Conservation (phyloP, 164 flowering plant species). For the Tetrastigma voinierianum region DNA sequence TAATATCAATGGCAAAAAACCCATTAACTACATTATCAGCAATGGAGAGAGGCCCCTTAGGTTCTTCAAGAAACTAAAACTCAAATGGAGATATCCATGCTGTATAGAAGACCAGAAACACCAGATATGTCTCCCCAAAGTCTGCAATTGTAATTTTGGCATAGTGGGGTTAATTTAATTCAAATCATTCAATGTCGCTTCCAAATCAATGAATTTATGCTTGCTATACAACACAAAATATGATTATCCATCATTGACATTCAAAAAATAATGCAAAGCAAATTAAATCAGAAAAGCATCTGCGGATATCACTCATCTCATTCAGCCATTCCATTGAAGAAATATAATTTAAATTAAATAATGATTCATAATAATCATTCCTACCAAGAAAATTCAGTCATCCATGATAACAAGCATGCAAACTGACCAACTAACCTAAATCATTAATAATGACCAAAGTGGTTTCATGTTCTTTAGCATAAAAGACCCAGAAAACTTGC, state of each 20-base stretch:
- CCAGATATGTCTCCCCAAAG: conserved; percentile 48
- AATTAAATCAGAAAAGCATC: too few species aligned
- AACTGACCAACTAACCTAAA: too few species aligned
- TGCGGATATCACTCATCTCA: too few species aligned
- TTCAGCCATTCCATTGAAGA: too few species aligned
- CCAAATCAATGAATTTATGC: background rate
- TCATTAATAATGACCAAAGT: too few species aligned
- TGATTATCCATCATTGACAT: background rate
- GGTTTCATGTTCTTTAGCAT: too few species aligned
- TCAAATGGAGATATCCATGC: conserved; percentile 77
- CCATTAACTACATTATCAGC: conserved; percentile 57
- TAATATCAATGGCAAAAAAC: conserved; percentile 56
- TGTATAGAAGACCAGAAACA: conserved; percentile 55
- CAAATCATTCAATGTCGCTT: background rate
- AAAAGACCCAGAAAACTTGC: too few species aligned
- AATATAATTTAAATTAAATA: too few species aligned
- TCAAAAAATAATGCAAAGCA: background rate
- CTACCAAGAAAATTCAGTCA: too few species aligned
- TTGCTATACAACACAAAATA: background rate
- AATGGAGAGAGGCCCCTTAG: conserved; percentile 29
- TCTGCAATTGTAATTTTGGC: conserved; percentile 25
- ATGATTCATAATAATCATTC: too few species aligned
- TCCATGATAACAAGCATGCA: too few species aligned
- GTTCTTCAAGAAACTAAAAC: conserved; percentile 44
- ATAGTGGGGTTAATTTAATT: background rate